These are phyloP conservation scores for Solanum sejunctum DNA, from an alignment of 257 asterid genomes.

Conservation along the genomic window DNA sequence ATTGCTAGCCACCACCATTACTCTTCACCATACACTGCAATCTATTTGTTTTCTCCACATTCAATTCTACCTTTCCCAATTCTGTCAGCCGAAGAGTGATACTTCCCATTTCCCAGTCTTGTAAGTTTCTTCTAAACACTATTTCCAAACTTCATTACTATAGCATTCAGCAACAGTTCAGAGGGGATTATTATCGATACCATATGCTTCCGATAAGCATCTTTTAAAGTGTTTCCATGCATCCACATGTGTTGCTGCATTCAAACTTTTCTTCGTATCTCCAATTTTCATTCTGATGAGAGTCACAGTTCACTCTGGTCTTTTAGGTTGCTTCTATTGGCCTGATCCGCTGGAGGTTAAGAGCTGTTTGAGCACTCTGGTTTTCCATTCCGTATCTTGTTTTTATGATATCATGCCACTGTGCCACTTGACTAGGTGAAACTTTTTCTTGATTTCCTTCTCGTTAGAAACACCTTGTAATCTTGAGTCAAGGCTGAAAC, in stretches of 20 bases:
- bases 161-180: not conserved
- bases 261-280: not conserved
- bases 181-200: not conserved
- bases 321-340: not conserved
- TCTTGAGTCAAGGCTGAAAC: not conserved
- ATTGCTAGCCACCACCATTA: not conserved
- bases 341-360: not conserved
- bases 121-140: not conserved
- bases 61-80: not conserved
- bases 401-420: not conserved
- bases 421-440: not conserved
- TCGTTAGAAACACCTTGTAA: not conserved
- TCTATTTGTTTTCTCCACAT: not conserved
- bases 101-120: not conserved
- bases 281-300: not conserved
- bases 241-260: not conserved
- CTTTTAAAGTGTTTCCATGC: not conserved
- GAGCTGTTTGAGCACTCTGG: not conserved
- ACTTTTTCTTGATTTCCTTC: not conserved
- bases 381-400: not conserved
- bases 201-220: not conserved
- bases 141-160: not conserved
- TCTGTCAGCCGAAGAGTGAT: not conserved
- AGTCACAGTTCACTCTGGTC: not conserved
- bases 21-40: not conserved